Conservation (phyloP, 371 early-diverging fungal genomes). For the Rhizomucor miehei region DNA sequence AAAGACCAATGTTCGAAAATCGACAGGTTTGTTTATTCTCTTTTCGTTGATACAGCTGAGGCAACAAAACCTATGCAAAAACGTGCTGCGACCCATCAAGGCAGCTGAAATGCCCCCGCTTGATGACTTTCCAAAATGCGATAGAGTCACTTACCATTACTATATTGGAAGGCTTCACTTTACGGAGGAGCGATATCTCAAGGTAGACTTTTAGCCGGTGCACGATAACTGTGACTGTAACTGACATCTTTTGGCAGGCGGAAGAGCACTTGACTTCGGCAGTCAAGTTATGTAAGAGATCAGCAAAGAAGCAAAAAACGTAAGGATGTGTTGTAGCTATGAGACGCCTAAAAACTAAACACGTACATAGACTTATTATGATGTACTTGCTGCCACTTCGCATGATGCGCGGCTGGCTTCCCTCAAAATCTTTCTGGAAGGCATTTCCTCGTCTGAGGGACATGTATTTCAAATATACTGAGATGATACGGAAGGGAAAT, state of each 20-base stretch:
- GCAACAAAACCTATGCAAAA: conserved; percentile 80
- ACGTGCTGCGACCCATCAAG: conserved; percentile 74
- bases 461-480: conserved; percentile 62
- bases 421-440: conserved; percentile 50
- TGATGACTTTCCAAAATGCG: conserved; percentile 75
- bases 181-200: conserved; percentile 73
- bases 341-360: no score
- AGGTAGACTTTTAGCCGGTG: conserved; percentile 32
- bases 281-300: conserved; percentile 55
- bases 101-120: conserved; percentile 73
- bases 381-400: conserved; percentile 73
- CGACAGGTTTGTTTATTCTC: background rate
- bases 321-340: no score
- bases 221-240: no score
- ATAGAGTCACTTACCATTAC: conserved; percentile 82
- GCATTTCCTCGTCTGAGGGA: conserved; percentile 55
- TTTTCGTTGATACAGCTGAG: conserved; percentile 40
- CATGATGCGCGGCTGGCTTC: conserved; percentile 65
- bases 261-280: conserved; percentile 70
- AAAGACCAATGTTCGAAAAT: background rate
- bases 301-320: conserved; percentile 56
- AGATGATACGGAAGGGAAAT: conserved; percentile 68
- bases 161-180: conserved; percentile 85
- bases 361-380: conserved; percentile 58
- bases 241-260: conserved; percentile 41